These are phyloP conservation scores for Calonectria henricotiae DNA, from an alignment of 2,329 filamentous ascomycete genomes.

Conservation along the genomic window DNA sequence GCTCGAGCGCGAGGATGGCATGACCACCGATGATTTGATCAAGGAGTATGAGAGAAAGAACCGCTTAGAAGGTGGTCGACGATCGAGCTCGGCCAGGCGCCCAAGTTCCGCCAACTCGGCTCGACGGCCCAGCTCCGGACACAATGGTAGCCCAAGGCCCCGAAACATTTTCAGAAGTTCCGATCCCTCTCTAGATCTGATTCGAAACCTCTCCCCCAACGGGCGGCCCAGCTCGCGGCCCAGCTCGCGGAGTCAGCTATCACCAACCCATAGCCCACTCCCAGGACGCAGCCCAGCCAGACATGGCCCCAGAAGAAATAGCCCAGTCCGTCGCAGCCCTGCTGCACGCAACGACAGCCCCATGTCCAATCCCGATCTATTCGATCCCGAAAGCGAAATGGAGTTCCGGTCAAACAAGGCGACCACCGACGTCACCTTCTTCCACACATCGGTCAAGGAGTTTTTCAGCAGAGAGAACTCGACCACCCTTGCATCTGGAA, in stretches of 20 bases:
- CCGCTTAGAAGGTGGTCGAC: constrained; percentile 43
- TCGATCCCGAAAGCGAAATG: constrained; percentile 56
- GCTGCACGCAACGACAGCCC: constrained; percentile 49
- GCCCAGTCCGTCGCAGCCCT: constrained; percentile 38
- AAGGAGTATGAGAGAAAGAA: constrained; percentile 58
- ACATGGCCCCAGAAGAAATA: constrained; percentile 35
- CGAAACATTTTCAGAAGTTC: constrained; percentile 41
- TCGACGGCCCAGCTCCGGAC: constrained; percentile 42
- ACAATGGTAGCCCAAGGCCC: constrained; percentile 42
- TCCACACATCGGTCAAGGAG: constrained; percentile 60
- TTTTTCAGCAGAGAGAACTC: constrained; percentile 59
- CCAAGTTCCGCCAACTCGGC: constrained; percentile 45
- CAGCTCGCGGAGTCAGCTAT: constrained; percentile 26
- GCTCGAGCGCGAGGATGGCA: constrained; percentile 63
- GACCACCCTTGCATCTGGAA: constrained; percentile 38
- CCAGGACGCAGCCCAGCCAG: constrained; percentile 14
- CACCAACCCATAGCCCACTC: constrained; percentile 34
- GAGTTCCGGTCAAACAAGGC: constrained; percentile 63
- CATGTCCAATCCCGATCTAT: constrained; percentile 53
- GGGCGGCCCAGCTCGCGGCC: constrained; percentile 26
- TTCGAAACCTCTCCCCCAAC: constrained; percentile 45
- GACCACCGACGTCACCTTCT: constrained; percentile 60
- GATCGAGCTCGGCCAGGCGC: constrained; percentile 47
- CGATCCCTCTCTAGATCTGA: constrained; percentile 38
- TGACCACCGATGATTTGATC: constrained; percentile 62